Evolutionary conservation across 2,329 filamentous ascomycete genomes (phyloP), one percentile per base, ranked within the genome.

Genomic region (Elsinoe ampelina): DNA sequence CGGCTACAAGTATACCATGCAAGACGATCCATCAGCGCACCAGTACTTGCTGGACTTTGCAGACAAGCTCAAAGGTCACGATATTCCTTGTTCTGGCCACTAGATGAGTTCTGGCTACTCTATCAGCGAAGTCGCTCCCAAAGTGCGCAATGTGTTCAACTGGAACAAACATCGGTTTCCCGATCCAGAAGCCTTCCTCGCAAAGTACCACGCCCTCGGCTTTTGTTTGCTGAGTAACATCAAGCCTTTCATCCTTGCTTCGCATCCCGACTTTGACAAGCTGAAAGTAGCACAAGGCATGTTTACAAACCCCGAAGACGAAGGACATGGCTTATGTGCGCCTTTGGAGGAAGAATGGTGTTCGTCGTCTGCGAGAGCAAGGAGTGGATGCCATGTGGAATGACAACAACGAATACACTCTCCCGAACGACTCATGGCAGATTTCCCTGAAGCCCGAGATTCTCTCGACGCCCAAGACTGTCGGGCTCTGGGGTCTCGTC

Each of bases 361-460:
- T 86, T 7, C 77, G 79, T 58, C 77, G 76, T 51, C 73, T 89
- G 1, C 81, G 81, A 56, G 71, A 79, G 22, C 71, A 80, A 7
- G 85, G 85, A 1, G 84, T 89, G 57, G 84, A 87, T 61, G 84
- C 78, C 48, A 87, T 88, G 71, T 89, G 86, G 85, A 89, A 89
- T 61, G 85, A 89, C 66, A 89, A 89, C 69, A 89, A 88, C 62
- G 85, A 89, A 67, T 89, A 87, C 66, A 83, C 81, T 0, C 75
- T 86, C 2, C 77, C 82, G 0, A 75, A 80, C 59, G 85, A 89
- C 58, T 73, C 78, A 20, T 88, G 85, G 85, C 70, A 80, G 57
- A 79, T 82, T 54, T 78, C 80, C 0, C 72, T 87, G 0, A 75
- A 82, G 39, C 54, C 56, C 1, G 36, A 39, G 7, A 17, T 4